Percentiles rank a stretch among this genome's conserved stretches.
Evolutionary conservation across 768 basidiomycete species (phyloP).

Genomic region (Lentinula detonsa): DNA sequence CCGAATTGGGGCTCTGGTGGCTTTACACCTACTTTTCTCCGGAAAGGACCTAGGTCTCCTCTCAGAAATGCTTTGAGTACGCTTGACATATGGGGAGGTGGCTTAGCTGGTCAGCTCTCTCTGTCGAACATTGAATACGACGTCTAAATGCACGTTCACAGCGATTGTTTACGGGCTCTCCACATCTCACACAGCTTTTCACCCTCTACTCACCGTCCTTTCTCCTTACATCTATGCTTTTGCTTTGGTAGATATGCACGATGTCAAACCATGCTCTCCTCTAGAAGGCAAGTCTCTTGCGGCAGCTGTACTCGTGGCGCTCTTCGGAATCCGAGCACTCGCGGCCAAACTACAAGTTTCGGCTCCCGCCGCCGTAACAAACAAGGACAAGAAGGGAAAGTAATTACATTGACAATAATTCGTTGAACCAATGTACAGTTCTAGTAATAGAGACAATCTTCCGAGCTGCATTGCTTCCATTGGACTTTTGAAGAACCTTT

Average conservation of each 20-base stretch:
- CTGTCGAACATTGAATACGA: neutral
- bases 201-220: neutral
- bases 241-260: neutral
- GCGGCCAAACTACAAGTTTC: neutral
- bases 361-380: neutral
- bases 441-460: too few relatives aligned
- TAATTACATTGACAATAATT: too few relatives aligned
- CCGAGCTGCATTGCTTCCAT: too few relatives aligned
- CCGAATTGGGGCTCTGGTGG: slow-evolving; percentile 32
- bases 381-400: neutral
- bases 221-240: slow-evolving; percentile 1
- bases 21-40: slow-evolving; percentile 39
- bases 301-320: neutral
- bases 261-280: neutral
- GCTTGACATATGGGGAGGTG: slow-evolving; percentile 48
- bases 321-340: slow-evolving; percentile 3
- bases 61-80: slow-evolving; percentile 31
- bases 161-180: neutral
- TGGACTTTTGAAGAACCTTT: too few relatives aligned
- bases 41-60: slow-evolving; percentile 25
- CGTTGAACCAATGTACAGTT: too few relatives aligned
- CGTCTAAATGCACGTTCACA: neutral
- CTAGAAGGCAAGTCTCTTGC: neutral
- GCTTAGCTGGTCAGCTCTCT: slow-evolving; percentile 30
- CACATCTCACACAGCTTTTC: neutral